Base-by-base conservation (phyloP, 2,329 filamentous ascomycete species). In the Ceratocystis colombiana region DNA sequence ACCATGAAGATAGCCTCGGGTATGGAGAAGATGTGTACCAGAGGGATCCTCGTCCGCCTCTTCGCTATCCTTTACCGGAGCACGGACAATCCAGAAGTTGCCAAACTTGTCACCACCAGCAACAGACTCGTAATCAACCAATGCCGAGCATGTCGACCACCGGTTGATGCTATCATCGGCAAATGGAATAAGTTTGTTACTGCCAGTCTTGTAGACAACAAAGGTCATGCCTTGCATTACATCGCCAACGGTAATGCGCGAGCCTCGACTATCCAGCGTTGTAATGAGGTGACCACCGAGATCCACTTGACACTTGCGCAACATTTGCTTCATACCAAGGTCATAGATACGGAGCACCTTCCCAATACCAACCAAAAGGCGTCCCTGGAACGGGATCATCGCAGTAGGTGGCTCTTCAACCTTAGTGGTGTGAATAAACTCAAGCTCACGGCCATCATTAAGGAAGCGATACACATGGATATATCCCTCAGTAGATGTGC, bases 101-200 rank as follows among this genome's bases (percentile, higher is more conserved):
- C 94, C 95, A 70, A 99, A 99, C 74, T 96, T 97, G 78, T 99
- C 94, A 45, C 93, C 93, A 45, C 93, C 94, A 2, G 91, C 92
- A 28, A 89, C 86, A 0, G 94, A 96, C 74, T 99, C 94, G 75
- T 99, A 99, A 76, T 99, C 94, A 1, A 97, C 87, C 90, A 99
- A 96, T 2, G 91, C 84, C 0, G 89, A 88, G 70, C 89, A 89
- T 0, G 90, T 96, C 1, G 90, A 96, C 89, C 92, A 97, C 41
- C 94, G 86, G 63, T 91, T 82, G 68, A 96, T 83, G 5, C 87
- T 88, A 74, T 99, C 94, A 73, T 99, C 94, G 20, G 84, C 89
- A 72, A 99, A 99, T 0, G 93, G 89, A 68, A 99, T 95, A 61
- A 99, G 80, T 71, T 88, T 88, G 76, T 97, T 97, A 70, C 91